Base-by-base conservation (phyloP, 2,329 filamentous ascomycete genomes). In the Diplodia sapinea region DNA sequence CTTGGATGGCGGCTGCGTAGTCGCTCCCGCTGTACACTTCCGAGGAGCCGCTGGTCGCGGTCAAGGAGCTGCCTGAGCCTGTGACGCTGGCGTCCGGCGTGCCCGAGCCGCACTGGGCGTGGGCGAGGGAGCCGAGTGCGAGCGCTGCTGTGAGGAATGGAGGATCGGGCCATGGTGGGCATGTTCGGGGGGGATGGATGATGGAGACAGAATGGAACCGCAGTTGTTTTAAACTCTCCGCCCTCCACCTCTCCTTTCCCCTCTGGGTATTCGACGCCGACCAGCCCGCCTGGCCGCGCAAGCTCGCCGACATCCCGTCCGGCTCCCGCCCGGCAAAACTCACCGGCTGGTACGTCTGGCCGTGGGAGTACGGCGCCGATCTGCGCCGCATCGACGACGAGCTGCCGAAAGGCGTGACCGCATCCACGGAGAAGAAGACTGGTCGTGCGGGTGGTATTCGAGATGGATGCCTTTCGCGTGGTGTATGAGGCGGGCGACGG, bases 1-100 rank as follows among this genome's bases (percentile, higher is more conserved):
- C 78, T 63, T 87, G 84, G 68, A 87, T 86, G 1, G 85, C 85
- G 1, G 80, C 79, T 13, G 78, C 80, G 74, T 87, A 87, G 77
- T 86, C 81, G 17, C 80, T 79, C 33, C 86, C 86, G 0, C 81
- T 76, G 76, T 87, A 88, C 15, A 87, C 78, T 8, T 73, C 79
- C 55, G 68, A 79, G 1, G 77, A 80, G 65, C 85, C 83, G 33
- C 74, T 77, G 12, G 73, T 81, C 9, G 84, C 82, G 0, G 77
- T 81, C 74, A 81, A 86, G 4, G 80, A 80, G 33, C 79, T 80
- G 2, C 75, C 74, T 0, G 81, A 82, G 70, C 83, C 83, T 1
- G 83, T 83, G 12, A 86, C 83, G 12, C 69, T 78, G 17, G 81
- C 83, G 67, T 83, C 72, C 0, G 83, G 82, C 0, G 77, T 79